A percentile compares a stretch with the other conserved stretches of the same genome.
Conservation (phyloP, 805 yeast genomes). For the Myxozyma kluyveri region DNA sequence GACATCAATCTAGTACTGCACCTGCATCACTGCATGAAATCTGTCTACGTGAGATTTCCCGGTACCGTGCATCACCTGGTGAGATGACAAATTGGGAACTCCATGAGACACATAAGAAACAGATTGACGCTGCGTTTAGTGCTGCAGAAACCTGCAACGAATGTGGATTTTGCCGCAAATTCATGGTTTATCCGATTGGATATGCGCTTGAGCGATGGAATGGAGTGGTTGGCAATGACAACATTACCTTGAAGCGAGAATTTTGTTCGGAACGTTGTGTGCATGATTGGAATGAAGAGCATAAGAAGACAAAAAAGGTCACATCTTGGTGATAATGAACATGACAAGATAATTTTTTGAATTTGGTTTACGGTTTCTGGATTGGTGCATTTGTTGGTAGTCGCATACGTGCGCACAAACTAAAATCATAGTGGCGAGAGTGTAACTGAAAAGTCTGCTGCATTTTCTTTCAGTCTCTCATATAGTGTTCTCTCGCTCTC, state of each 20-base stretch:
- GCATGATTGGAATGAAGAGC: too few relatives aligned
- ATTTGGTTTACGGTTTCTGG: too few relatives aligned
- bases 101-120: conserved; percentile 9
- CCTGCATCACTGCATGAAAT: conserved; percentile 16
- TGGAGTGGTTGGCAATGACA: conserved; percentile 27
- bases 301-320: too few relatives aligned
- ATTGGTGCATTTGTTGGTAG: too few relatives aligned
- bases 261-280: conserved; percentile 30
- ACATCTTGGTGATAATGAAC: too few relatives aligned
- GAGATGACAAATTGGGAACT: conserved; percentile 32
- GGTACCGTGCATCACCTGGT: conserved; percentile 21
- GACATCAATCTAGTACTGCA: background rate
- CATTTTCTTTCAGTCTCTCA: too few relatives aligned
- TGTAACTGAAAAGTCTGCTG: too few relatives aligned
- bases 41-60: conserved; percentile 29
- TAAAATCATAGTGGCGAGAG: too few relatives aligned
- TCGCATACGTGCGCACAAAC: too few relatives aligned
- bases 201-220: conserved; percentile 39
- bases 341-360: too few relatives aligned
- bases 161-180: conserved; percentile 37
- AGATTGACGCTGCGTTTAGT: conserved; percentile 31
- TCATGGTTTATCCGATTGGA: conserved; percentile 33
- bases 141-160: conserved; percentile 19
- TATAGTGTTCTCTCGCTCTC: too few relatives aligned
- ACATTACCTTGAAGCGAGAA: conserved; percentile 27